phyloP scores from a whole-genome alignment of 176 grass and related monocot genomes.

The Cymbopogon citratus region DNA sequence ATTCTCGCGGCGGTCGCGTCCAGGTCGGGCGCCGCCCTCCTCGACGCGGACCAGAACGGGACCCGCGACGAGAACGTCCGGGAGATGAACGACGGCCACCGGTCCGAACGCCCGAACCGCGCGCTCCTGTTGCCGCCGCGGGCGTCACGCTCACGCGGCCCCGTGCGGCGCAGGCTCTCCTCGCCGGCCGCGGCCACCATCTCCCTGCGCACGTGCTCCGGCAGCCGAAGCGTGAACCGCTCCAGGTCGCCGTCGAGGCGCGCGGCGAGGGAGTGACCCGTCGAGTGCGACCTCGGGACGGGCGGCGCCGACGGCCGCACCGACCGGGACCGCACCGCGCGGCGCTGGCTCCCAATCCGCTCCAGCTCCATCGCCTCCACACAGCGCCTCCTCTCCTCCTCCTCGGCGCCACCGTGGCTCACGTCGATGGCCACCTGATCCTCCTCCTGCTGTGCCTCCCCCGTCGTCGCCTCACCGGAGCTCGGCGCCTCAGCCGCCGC shows the following conservation, averaged over 20 bases:
- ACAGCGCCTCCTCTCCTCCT: background rate
- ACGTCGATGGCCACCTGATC: constrained; percentile 41
- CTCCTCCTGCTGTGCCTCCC: background rate
- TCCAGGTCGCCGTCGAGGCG: constrained; percentile 41
- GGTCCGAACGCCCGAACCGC: constrained; percentile 45
- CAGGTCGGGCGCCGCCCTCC: constrained; percentile 19
- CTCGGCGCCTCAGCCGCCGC: background rate
- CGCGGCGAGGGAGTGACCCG: constrained; percentile 55
- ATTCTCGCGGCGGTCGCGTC: background rate
- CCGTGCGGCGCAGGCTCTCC: constrained; percentile 38
- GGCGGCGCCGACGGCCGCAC: constrained; percentile 30
- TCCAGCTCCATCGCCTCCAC: constrained; percentile 57
- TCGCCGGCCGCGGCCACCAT: constrained; percentile 43
- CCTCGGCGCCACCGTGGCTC: background rate
- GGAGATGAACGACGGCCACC: constrained; percentile 72
- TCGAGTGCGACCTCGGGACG: constrained; percentile 69
- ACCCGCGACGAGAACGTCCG: constrained; percentile 61
- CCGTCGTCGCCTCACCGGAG: background rate
- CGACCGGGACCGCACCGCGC: constrained; percentile 53
- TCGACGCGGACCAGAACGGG: constrained; percentile 53
- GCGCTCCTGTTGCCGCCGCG: constrained; percentile 29
- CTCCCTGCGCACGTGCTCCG: constrained; percentile 55
- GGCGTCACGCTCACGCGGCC: background rate
- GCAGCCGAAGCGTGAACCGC: constrained; percentile 76
- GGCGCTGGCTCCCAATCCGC: constrained; percentile 69